A percentile compares a stretch with the other conserved stretches of the same genome.
Conservation (phyloP, 352 stramenopile genomes). For the Blastocystis sp. region DNA sequence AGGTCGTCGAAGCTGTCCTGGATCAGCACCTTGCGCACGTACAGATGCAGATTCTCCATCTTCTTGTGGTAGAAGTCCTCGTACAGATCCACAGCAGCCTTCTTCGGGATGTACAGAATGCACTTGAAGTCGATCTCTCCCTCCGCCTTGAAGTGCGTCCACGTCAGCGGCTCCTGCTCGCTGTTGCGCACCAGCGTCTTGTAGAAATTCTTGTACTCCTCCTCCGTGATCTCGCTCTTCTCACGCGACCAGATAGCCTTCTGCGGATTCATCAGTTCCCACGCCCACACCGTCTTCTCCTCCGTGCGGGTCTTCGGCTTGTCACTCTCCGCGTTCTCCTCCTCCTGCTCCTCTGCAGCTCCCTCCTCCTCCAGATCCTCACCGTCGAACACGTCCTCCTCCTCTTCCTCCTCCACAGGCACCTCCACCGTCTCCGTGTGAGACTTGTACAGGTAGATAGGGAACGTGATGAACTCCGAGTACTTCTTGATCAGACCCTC, state of each 20-base stretch:
- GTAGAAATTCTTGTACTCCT: slow-evolving; percentile 98
- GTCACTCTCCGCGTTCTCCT: slow-evolving; percentile 65
- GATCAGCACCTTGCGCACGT: slow-evolving; percentile 97
- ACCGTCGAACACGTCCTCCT: slow-evolving; percentile 66
- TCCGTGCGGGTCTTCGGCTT: slow-evolving; percentile 75
- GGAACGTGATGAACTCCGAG: slow-evolving; percentile 98
- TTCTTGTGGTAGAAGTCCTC: slow-evolving; percentile 79
- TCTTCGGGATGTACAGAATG: slow-evolving; percentile 87
- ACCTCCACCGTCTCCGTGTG: slow-evolving; percentile 80
- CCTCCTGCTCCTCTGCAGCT: slow-evolving; percentile 67
- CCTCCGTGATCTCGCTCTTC: slow-evolving; percentile 87
- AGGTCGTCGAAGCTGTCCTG: slow-evolving; percentile 92
- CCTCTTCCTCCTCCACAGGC: slow-evolving; percentile 67
- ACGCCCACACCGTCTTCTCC: slow-evolving; percentile 82
- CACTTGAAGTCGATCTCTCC: slow-evolving; percentile 99
- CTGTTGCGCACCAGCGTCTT: slow-evolving; percentile 76
- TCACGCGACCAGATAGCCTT: slow-evolving; percentile 90
- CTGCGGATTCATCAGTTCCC: slow-evolving; percentile 88
- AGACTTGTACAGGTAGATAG: slow-evolving; percentile 89
- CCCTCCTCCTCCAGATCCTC: slow-evolving; percentile 65
- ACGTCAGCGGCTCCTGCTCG: slow-evolving; percentile 75
- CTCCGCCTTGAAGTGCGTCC: slow-evolving; percentile 97
- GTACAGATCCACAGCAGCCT: slow-evolving; percentile 74
- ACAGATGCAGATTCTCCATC: slow-evolving; percentile 81
- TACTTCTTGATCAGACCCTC: slow-evolving; percentile 87